phyloP scores from a whole-genome alignment of 164 flowering plant genomes.

The Taxillus chinensis region DNA sequence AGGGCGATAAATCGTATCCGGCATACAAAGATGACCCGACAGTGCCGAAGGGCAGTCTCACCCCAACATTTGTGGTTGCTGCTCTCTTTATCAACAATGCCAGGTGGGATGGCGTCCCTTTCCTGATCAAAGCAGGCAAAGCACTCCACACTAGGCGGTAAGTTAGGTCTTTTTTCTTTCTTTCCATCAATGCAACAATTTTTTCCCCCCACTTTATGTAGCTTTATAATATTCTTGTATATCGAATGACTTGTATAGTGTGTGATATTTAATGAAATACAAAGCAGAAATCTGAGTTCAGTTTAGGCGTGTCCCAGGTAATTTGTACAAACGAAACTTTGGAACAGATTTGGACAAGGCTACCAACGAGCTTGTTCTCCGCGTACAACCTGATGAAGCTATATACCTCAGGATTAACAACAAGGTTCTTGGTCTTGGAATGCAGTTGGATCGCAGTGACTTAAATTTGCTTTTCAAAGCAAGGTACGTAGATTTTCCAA shows the following conservation, averaged over 20 bases:
- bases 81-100: slow-evolving; percentile 78
- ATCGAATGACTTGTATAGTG: background rate
- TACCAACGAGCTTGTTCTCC: slow-evolving; percentile 79
- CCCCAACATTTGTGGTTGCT: slow-evolving; percentile 81
- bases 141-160: slow-evolving; percentile 58
- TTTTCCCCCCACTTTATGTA: background rate
- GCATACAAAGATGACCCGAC: slow-evolving; percentile 70
- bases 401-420: slow-evolving; percentile 73
- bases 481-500: slow-evolving; percentile 23
- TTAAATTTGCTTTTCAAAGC: slow-evolving; percentile 65
- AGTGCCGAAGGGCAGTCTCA: slow-evolving; percentile 51
- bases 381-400: slow-evolving; percentile 82
- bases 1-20: slow-evolving; percentile 41
- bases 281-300: slow-evolving; percentile 88
- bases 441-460: slow-evolving; percentile 68
- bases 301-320: slow-evolving; percentile 87
- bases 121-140: slow-evolving; percentile 86
- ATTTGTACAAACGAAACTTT: slow-evolving; percentile 50
- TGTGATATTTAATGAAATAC: slow-evolving; percentile 13
- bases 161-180: background rate
- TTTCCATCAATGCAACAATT: background rate
- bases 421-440: slow-evolving; percentile 81
- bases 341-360: slow-evolving; percentile 65
- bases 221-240: background rate
- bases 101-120: slow-evolving; percentile 95